phyloP scores from a whole-genome alignment of 2,329 filamentous ascomycete genomes.

The Pseudocercospora crystallina region DNA sequence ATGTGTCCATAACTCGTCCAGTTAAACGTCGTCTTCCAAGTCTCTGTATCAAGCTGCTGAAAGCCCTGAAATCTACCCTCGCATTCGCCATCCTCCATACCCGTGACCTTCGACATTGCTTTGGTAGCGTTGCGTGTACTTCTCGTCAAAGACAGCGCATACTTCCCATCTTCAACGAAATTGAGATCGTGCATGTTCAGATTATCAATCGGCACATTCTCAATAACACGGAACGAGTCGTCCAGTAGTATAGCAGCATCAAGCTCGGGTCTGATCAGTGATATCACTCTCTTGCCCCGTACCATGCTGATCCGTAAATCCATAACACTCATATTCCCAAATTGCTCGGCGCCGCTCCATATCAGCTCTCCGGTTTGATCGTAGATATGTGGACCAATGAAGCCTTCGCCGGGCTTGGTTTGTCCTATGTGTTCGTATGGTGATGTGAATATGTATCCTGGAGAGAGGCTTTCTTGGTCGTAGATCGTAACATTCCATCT shows the following conservation, averaged over 20 bases:
- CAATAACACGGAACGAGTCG: neutral
- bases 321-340: slow-evolving; percentile 8
- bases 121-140: slow-evolving; percentile 5
- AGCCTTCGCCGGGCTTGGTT: slow-evolving; percentile 14
- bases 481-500: slow-evolving; percentile 14
- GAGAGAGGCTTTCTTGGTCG: slow-evolving; percentile 5
- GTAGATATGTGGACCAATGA: slow-evolving; percentile 18
- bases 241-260: slow-evolving; percentile 2
- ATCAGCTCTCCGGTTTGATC: slow-evolving; percentile 13
- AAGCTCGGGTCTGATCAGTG: neutral
- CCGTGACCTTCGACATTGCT: slow-evolving; percentile 37
- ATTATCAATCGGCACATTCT: slow-evolving; percentile 1
- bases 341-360: slow-evolving; percentile 11
- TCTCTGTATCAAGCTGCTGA: slow-evolving; percentile 35
- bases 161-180: slow-evolving; percentile 8
- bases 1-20: slow-evolving; percentile 39
- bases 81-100: slow-evolving; percentile 28
- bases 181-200: slow-evolving; percentile 12
- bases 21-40: slow-evolving; percentile 32
- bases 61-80: slow-evolving; percentile 31
- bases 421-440: slow-evolving; percentile 11
- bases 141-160: slow-evolving; percentile 8
- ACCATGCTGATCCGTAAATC: slow-evolving; percentile 13
- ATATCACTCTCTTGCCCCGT: neutral
- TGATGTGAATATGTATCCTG: slow-evolving; percentile 14